phyloP scores from a whole-genome alignment of 345 rosid species.

The Syzygium aromaticum region DNA sequence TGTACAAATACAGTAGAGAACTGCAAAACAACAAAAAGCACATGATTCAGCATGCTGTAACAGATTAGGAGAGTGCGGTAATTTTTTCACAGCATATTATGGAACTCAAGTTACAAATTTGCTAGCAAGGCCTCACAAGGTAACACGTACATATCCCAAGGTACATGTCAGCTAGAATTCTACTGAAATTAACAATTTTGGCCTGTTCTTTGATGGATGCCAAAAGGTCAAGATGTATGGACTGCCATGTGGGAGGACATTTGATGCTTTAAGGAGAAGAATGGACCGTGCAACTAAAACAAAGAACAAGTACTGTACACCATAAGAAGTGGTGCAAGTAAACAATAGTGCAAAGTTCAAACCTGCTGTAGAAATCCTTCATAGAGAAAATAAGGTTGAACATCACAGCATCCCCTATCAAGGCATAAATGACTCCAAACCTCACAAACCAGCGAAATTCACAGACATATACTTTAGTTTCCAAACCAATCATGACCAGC shows the following conservation, averaged over 20 bases:
- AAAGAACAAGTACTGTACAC: neutral
- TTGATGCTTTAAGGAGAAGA: neutral
- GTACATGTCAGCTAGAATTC: neutral
- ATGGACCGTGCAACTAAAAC: neutral
- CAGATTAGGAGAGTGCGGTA: neutral
- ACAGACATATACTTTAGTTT: constrained; percentile 69
- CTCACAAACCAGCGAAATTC: constrained; percentile 93
- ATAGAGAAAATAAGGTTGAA: constrained; percentile 66
- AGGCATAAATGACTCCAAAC: constrained; percentile 69
- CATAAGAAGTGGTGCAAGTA: neutral
- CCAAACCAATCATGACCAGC: constrained; percentile 63
- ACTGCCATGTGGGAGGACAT: neutral
- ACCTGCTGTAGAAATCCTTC: constrained; percentile 71
- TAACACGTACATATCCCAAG: neutral
- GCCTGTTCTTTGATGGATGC: neutral
- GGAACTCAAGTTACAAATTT: neutral
- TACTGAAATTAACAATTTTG: neutral
- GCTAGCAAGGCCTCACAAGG: neutral
- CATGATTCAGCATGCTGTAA: constrained; percentile 11
- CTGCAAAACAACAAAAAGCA: constrained; percentile 35
- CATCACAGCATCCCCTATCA: constrained; percentile 82
- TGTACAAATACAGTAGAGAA: constrained; percentile 55
- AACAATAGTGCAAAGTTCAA: constrained; percentile 2
- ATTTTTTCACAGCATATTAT: neutral
- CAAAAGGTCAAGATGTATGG: neutral